Percentiles rank a stretch among this genome's conserved stretches.
Conservation (phyloP, 768 basidiomycete genomes). For the Agaricus subrufescens region DNA sequence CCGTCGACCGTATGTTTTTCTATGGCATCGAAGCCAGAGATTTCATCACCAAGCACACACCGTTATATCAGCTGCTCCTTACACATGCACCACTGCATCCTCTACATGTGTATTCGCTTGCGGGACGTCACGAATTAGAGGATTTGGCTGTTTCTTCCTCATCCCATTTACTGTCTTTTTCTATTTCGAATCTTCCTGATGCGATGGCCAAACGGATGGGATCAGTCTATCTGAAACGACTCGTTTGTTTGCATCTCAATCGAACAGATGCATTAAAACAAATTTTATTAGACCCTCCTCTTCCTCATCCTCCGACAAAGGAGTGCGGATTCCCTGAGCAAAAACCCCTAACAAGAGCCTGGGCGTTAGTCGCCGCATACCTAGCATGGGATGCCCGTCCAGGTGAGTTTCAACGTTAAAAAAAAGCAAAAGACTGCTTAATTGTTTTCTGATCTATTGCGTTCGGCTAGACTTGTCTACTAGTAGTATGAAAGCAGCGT, state of each 20-base stretch:
- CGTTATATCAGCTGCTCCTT: slow-evolving; percentile 11
- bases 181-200: slow-evolving; percentile 10
- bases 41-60: slow-evolving; percentile 1
- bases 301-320: slow-evolving; percentile 8
- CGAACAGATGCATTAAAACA: slow-evolving; percentile 4
- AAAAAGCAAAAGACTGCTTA: background rate
- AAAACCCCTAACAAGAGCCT: background rate
- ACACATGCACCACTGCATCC: slow-evolving; percentile 10
- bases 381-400: background rate
- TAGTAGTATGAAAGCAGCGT: background rate
- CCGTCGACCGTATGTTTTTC: slow-evolving; percentile 12
- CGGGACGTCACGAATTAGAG: slow-evolving; percentile 10
- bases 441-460: background rate
- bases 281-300: slow-evolving; percentile 7
- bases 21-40: slow-evolving; percentile 8
- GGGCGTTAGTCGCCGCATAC: slow-evolving; percentile 5
- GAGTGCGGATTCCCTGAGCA: slow-evolving; percentile 9
- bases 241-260: slow-evolving; percentile 10
- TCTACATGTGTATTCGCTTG: slow-evolving; percentile 13
- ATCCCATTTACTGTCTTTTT: slow-evolving; percentile 8
- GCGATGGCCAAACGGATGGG: slow-evolving; percentile 12
- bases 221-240: slow-evolving; percentile 6
- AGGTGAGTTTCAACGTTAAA: background rate
- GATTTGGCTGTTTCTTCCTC: slow-evolving; percentile 11
- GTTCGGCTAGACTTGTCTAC: background rate